These are phyloP conservation scores for Huiozyma naganishii DNA, from an alignment of 805 yeast genomes.

Conservation along the genomic window DNA sequence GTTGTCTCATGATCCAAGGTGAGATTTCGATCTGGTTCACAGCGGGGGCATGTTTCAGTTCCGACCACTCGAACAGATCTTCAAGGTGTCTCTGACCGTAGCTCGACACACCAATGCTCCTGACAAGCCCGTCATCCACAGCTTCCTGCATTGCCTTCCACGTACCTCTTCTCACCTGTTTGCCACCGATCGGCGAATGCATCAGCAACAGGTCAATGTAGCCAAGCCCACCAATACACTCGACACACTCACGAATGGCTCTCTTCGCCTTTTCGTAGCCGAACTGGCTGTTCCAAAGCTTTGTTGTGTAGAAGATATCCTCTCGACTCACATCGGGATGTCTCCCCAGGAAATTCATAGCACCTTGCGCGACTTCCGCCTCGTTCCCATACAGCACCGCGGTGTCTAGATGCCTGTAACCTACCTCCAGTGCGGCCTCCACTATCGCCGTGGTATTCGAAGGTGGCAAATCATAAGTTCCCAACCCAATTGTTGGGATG, in stretches of 20 bases:
- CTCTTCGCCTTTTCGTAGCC: slow-evolving; percentile 46
- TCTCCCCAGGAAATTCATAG: slow-evolving; percentile 40
- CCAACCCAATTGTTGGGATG: slow-evolving; percentile 49
- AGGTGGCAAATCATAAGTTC: slow-evolving; percentile 38
- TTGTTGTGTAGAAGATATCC: slow-evolving; percentile 56
- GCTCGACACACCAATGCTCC: slow-evolving; percentile 71
- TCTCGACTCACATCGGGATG: slow-evolving; percentile 34
- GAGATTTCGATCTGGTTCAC: slow-evolving; percentile 77
- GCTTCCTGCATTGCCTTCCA: slow-evolving; percentile 70
- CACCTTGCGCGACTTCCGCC: slow-evolving; percentile 47
- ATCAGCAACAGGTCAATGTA: slow-evolving; percentile 66
- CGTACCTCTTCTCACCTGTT: slow-evolving; percentile 42
- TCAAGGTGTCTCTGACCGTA: slow-evolving; percentile 50
- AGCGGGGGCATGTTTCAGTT: slow-evolving; percentile 47
- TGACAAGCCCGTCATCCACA: slow-evolving; percentile 45
- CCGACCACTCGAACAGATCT: slow-evolving; percentile 49
- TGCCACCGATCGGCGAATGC: slow-evolving; percentile 49
- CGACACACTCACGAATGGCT: slow-evolving; percentile 49
- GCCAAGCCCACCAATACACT: slow-evolving; percentile 40
- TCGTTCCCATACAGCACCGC: slow-evolving; percentile 65
- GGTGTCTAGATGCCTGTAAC: slow-evolving; percentile 67
- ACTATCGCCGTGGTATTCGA: slow-evolving; percentile 35
- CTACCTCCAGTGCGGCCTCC: slow-evolving; percentile 46
- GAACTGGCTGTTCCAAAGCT: slow-evolving; percentile 58
- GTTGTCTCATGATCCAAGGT: slow-evolving; percentile 68